Percentiles rank a stretch among this genome's conserved stretches.
These are phyloP conservation scores for Penicillium brasilianum DNA, from an alignment of 2,329 filamentous ascomycete genomes.

Conservation along the genomic window DNA sequence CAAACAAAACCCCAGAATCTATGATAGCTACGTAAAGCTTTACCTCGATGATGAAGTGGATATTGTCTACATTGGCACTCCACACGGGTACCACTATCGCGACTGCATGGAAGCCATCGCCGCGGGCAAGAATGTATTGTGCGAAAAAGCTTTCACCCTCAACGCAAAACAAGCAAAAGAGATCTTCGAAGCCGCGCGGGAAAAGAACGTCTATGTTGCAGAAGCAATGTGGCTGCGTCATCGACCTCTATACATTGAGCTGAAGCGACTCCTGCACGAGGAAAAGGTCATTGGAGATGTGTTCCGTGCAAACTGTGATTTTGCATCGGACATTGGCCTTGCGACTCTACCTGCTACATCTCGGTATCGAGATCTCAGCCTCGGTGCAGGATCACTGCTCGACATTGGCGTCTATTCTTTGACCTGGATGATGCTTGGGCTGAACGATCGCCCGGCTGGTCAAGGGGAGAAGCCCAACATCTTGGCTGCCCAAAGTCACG, in stretches of 20 bases:
- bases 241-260: slow-evolving; percentile 12
- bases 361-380: slow-evolving; percentile 11
- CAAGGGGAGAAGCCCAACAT: slow-evolving; percentile 14
- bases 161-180: slow-evolving; percentile 46
- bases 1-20: slow-evolving; percentile 7
- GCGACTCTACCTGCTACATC: slow-evolving; percentile 4
- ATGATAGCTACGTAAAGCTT: slow-evolving; percentile 15
- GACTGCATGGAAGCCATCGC: slow-evolving; percentile 49
- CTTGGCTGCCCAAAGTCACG: slow-evolving; percentile 21
- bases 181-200: slow-evolving; percentile 48
- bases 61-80: slow-evolving; percentile 58
- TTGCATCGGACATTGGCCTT: slow-evolving; percentile 12
- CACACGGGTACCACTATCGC: slow-evolving; percentile 47
- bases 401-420: slow-evolving; percentile 24
- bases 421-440: slow-evolving; percentile 20
- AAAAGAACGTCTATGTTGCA: slow-evolving; percentile 52
- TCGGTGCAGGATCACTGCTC: slow-evolving; percentile 22
- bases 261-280: slow-evolving; percentile 14
- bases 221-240: slow-evolving; percentile 49
- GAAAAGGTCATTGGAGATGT: slow-evolving; percentile 19
- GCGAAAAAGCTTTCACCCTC: slow-evolving; percentile 38
- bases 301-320: slow-evolving; percentile 12
- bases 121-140: slow-evolving; percentile 38
- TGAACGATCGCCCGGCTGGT: slow-evolving; percentile 7
- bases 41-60: slow-evolving; percentile 45